phyloP scores from a whole-genome alignment of 2,329 filamentous ascomycete genomes.

The Ophioceras dolichostomum region DNA sequence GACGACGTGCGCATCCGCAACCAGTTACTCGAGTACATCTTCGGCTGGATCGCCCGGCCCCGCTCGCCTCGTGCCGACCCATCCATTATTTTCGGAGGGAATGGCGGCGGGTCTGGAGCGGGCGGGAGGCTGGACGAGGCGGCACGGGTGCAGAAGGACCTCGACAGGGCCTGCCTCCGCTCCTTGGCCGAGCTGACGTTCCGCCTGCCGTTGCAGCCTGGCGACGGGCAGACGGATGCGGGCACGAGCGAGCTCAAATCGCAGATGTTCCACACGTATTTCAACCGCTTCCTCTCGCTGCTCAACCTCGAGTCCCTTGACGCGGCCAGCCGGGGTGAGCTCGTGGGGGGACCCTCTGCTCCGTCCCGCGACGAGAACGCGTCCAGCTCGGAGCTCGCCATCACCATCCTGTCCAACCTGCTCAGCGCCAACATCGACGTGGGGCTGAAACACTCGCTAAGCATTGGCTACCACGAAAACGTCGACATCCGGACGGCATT shows the following conservation, averaged over 20 bases:
- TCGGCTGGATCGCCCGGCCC: slow-evolving; percentile 54
- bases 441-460: slow-evolving; percentile 56
- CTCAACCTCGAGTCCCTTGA: slow-evolving; percentile 45
- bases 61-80: slow-evolving; percentile 35
- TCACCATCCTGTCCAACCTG: slow-evolving; percentile 56
- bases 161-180: slow-evolving; percentile 53
- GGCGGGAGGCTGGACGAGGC: slow-evolving; percentile 41
- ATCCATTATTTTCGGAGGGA: slow-evolving; percentile 18
- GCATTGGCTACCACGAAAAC: slow-evolving; percentile 60
- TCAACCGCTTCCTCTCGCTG: slow-evolving; percentile 55
- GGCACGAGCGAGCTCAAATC: slow-evolving; percentile 57
- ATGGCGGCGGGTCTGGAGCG: background rate
- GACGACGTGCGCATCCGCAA: slow-evolving; percentile 59
- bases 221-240: slow-evolving; percentile 52
- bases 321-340: slow-evolving; percentile 18
- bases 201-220: slow-evolving; percentile 52
- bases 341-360: slow-evolving; percentile 9
- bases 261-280: slow-evolving; percentile 61
- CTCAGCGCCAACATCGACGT: slow-evolving; percentile 62
- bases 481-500: slow-evolving; percentile 58
- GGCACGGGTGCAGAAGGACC: slow-evolving; percentile 46
- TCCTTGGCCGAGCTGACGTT: slow-evolving; percentile 55
- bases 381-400: slow-evolving; percentile 49
- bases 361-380: slow-evolving; percentile 37
- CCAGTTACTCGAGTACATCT: slow-evolving; percentile 55